A percentile compares a stretch with the other conserved stretches of the same genome.
phyloP scores from a whole-genome alignment of 2,329 filamentous ascomycete genomes.

The Pestalotiopsis fici region DNA sequence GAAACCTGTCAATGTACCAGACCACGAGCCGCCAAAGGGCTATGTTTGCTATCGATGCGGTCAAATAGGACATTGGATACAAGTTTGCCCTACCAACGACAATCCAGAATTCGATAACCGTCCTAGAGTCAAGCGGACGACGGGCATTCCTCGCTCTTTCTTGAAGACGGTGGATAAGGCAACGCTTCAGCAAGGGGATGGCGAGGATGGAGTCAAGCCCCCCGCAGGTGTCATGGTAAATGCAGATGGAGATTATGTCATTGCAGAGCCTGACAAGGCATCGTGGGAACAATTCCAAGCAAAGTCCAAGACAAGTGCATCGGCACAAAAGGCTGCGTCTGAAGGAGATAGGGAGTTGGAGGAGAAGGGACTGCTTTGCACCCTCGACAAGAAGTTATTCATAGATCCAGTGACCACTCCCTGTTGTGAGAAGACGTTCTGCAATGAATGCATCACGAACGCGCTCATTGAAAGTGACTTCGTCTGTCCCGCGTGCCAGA shows the following conservation, averaged over 20 bases:
- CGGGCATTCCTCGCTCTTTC: constrained; percentile 93
- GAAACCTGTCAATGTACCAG: constrained; percentile 74
- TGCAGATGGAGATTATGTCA: constrained; percentile 94
- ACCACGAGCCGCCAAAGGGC: constrained; percentile 88
- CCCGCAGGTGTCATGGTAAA: constrained; percentile 95
- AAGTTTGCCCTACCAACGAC: constrained; percentile 96
- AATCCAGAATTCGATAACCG: constrained; percentile 94
- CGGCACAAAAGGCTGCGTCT: constrained; percentile 75
- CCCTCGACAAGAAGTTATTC: constrained; percentile 97
- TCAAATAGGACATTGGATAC: constrained; percentile 99
- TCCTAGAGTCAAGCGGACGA: constrained; percentile 92
- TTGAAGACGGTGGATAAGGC: constrained; percentile 95
- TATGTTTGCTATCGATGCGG: constrained; percentile 97
- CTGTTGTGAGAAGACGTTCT: constrained; percentile 97
- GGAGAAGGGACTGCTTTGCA: constrained; percentile 86
- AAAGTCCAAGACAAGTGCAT: constrained; percentile 83
- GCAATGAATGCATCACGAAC: constrained; percentile 99
- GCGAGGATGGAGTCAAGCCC: constrained; percentile 69
- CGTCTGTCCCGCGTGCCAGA: constrained; percentile 88
- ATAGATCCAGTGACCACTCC: constrained; percentile 99
- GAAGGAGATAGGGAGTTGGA: constrained; percentile 84
- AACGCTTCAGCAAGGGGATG: constrained; percentile 72
- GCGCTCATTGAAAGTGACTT: constrained; percentile 98
- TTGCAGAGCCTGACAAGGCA: constrained; percentile 92
- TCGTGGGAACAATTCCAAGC: constrained; percentile 97